Evolutionary conservation across 169 alveolate genomes (phyloP).

Genomic region (Eimeria nieschulzi): DNA sequence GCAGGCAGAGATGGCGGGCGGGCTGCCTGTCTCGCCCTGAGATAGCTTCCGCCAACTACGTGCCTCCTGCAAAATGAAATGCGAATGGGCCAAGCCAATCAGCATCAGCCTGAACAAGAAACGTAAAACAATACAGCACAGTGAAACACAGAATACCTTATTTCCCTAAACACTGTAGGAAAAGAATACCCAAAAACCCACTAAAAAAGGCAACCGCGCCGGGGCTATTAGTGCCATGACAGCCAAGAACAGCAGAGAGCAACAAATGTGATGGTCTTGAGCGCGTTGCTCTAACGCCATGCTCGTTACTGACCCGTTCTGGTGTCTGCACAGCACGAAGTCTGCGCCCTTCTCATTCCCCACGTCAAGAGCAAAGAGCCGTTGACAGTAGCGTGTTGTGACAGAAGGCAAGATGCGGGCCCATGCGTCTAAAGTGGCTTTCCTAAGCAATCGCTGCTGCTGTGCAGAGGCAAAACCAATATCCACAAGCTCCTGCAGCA

Average conservation of each 20-base stretch:
- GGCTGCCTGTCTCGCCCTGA: not conserved
- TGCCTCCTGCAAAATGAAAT: not conserved
- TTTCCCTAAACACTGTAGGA: no score
- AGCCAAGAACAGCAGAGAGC: no score
- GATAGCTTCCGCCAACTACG: not conserved
- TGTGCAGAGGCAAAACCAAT: not conserved
- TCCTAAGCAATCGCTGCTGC: not conserved
- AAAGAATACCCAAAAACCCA: no score
- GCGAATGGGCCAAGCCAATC: not conserved
- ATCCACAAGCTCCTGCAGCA: constrained; percentile 3
- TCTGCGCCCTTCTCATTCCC: not conserved
- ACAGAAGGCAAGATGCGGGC: not conserved
- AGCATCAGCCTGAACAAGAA: not conserved
- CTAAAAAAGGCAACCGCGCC: no score
- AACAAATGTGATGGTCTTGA: no score
- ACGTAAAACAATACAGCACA: no score
- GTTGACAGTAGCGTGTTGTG: not conserved
- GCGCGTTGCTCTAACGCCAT: no score
- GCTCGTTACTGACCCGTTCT: not conserved
- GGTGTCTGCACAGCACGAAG: constrained; percentile 9
- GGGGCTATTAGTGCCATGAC: no score
- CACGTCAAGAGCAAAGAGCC: not conserved
- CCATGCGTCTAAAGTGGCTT: not conserved
- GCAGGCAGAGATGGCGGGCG: not conserved
- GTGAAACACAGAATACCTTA: no score